Evolutionary conservation across 768 basidiomycete species (phyloP).

Genomic region (Amanita polypyramis): DNA sequence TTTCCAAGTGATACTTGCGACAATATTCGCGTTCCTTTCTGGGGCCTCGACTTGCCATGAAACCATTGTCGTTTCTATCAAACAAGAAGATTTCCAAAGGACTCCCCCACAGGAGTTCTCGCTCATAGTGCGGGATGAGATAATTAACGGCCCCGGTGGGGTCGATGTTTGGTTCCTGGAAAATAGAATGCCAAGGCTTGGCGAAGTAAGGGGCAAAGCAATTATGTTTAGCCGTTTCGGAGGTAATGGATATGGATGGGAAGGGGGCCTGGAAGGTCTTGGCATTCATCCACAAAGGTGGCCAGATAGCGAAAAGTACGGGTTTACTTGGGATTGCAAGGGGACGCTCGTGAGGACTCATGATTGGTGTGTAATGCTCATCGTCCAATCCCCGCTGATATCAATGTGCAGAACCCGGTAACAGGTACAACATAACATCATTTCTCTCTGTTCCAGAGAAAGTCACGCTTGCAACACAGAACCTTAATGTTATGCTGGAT

Average conservation of each 20-base stretch:
- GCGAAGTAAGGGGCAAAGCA: constrained; percentile 78
- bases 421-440: constrained; percentile 71
- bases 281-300: constrained; percentile 84
- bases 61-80: constrained; percentile 79
- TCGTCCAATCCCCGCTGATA: background rate
- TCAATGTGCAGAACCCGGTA: background rate
- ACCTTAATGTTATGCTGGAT: constrained; percentile 37
- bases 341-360: constrained; percentile 63
- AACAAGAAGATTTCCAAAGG: constrained; percentile 66
- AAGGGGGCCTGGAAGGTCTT: constrained; percentile 53
- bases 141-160: constrained; percentile 43
- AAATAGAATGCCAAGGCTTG: constrained; percentile 69
- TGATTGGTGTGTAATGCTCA: constrained; percentile 54
- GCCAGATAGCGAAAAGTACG: constrained; percentile 68
- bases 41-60: constrained; percentile 48
- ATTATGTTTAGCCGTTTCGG: constrained; percentile 85
- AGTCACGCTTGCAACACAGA: constrained; percentile 39
- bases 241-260: constrained; percentile 57
- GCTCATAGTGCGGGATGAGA: constrained; percentile 51
- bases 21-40: constrained; percentile 55
- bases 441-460: constrained; percentile 85
- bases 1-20: constrained; percentile 54
- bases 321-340: constrained; percentile 74
- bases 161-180: constrained; percentile 72
- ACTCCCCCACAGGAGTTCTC: constrained; percentile 47